Percentiles rank a stretch among this genome's conserved stretches.
Evolutionary conservation across 23 red algal genomes (phyloP).

Genomic region (Gracilaria vermiculophylla): DNA sequence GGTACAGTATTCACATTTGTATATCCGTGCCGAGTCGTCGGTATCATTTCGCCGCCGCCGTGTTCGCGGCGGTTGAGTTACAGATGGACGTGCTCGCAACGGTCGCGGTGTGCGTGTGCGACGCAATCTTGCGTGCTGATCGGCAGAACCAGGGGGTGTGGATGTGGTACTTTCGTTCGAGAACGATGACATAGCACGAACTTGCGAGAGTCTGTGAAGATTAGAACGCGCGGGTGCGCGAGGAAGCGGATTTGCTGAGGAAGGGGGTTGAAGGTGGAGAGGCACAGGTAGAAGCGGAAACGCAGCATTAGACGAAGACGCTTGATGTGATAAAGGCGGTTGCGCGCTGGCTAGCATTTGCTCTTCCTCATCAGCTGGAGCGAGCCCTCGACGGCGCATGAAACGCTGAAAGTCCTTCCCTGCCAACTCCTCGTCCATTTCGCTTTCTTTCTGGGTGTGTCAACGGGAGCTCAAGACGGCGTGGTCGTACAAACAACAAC

Average conservation of each 20-base stretch:
- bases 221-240: neutral
- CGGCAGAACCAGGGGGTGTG: neutral
- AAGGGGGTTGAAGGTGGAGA: neutral
- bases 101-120: neutral
- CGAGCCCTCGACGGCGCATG: slow-evolving; percentile 27
- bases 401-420: slow-evolving; percentile 53
- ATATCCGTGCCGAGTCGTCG: slow-evolving; percentile 20
- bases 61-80: slow-evolving; percentile 4
- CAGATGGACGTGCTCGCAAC: neutral
- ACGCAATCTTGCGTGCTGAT: slow-evolving; percentile 2
- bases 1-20: slow-evolving; percentile 53
- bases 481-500: no score
- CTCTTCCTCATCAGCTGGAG: neutral
- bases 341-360: neutral
- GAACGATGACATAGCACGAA: neutral
- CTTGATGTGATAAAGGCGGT: neutral
- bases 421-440: slow-evolving; percentile 53
- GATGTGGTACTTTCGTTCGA: neutral
- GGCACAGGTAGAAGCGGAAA: neutral
- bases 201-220: neutral
- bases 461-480: no score
- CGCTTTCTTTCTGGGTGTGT: no score
- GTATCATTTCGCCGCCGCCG: slow-evolving; percentile 23
- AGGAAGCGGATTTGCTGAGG: neutral
- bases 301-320: neutral